Base-by-base conservation (phyloP, 2,329 filamentous ascomycete genomes). In the Scleromitrula shiraiana region DNA sequence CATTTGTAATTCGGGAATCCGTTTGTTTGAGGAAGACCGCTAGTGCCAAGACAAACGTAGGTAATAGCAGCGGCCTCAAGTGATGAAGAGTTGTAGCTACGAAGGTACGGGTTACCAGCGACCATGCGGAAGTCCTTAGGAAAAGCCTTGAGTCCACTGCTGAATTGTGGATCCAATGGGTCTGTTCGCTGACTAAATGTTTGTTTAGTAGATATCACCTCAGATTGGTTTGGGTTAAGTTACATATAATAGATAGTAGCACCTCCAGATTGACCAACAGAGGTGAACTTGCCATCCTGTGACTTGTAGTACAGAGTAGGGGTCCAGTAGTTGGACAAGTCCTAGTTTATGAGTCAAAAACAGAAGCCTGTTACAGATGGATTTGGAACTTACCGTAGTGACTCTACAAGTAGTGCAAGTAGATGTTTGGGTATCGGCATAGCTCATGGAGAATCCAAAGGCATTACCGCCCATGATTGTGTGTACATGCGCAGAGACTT, bases 321-420 rank as follows among this genome's bases (percentile, higher is more conserved):
- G n/a, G 76, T 76, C 81, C 82, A 85, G 66, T 86, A 85, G 62
- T 79, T 82, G 50, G 75, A 81, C 48, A 74, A 64, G 60, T 84
- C 47, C 47, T 50, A 17, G 14, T 22, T 24, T 6, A 36, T 46
- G 17, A 49, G 24, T 9, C 12, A 3, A 14, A 14, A 15, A 23
- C 14, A 3, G 3, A 12, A 5, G n/a, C 15, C 23, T 7, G 41
- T 19, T 19, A 5, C 9, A 27, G 12, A 7, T 35, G 15, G 5
- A 5, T 24, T 7, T 14, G 6, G 15, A 26, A 6, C 29, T 27
- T 30, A 17, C 80, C 50, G 75, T 67, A 23, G 70, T 70, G 48
- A 80, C 78, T 19, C 70, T 71, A 62, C 82, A 85, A 5, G 80
- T 80, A 3, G 80, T 80, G 63, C 82, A 85, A 12, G 72, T 72